Conservation (phyloP, 176 grass and related monocot species). For the barley (Hordeum vulgare) region DNA sequence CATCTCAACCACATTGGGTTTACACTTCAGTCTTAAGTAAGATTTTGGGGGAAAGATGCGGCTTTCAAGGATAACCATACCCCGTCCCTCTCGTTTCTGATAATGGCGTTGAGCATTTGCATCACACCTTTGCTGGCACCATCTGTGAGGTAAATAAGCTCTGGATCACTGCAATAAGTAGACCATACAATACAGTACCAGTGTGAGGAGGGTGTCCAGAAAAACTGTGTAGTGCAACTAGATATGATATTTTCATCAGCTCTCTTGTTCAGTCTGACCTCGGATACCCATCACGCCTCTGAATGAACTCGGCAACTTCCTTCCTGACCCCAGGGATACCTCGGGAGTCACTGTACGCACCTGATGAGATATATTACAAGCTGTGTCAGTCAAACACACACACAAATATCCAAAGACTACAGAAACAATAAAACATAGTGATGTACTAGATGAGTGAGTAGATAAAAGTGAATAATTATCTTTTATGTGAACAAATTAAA, state of each 20-base stretch:
- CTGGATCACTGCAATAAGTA: constrained; percentile 68
- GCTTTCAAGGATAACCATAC: constrained; percentile 33
- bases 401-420: neutral
- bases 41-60: neutral
- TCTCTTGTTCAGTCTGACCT: constrained; percentile 36
- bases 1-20: neutral
- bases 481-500: neutral
- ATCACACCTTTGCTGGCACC: constrained; percentile 97
- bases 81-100: constrained; percentile 85
- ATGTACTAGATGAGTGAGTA: neutral
- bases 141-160: constrained; percentile 90
- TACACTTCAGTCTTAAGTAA: neutral
- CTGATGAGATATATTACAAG: constrained; percentile 28
- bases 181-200: neutral
- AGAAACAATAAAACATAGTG: neutral
- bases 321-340: constrained; percentile 91
- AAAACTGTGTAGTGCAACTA: neutral
- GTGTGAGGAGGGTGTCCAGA: neutral
- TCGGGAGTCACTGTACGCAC: constrained; percentile 98
- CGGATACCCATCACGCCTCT: constrained; percentile 92
- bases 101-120: constrained; percentile 83
- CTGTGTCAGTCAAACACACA: constrained; percentile 9
- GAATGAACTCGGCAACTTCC: constrained; percentile 90
- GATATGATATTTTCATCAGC: neutral
- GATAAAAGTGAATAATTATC: neutral